Evolutionary conservation across 2,329 filamentous ascomycete species (phyloP), one percentile per base, ranked within the genome.

Genomic region (Penicillium digitatum): DNA sequence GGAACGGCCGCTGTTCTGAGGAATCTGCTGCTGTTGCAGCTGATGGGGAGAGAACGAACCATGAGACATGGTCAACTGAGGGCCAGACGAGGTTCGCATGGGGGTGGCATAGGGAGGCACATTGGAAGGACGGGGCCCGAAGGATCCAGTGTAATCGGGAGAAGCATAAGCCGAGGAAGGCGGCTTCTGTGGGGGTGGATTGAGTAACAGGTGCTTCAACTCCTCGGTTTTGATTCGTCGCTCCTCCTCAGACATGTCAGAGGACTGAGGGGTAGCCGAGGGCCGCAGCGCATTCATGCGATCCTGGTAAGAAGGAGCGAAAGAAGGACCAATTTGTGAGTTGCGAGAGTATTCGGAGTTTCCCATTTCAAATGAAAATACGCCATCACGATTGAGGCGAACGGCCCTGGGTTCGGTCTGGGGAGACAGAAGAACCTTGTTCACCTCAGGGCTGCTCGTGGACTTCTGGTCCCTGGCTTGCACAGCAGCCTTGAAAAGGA

Each of bases 401-500:
- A 75, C 73, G 48, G 61, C 64, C 54, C 72, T 63, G 54, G 71
- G 63, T 59, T 74, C 69, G 55, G 71, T 66, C 58, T 67, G 69
- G 20, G 83, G 82, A n/a, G 81, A 85, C 55, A 81, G 78, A 5
- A 80, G 77, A 10, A 74, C 72, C 8, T 73, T 66, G 31, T 71
- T 66, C 20, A 61, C 62, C 61, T 62, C 75, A 55, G 65, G 74
- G 62, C 64, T 79, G 59, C 78, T 78, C 48, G 76, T 72, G 16
- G 79, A 78, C 61, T 81, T 84, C 20, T 79, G 78, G 55, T 81
- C 89, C 57, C 73, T 72, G 22, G 76, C 72, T 58, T 89, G 87
- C 47, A 88, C 84, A 64, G 96, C 89, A 32, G 90, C 91, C 58
- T 87, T 87, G 78, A 97, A 97, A 69, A 97, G 87, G 59, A 95